These are phyloP conservation scores for Candida germanica DNA, from an alignment of 805 yeast species.

Conservation along the genomic window DNA sequence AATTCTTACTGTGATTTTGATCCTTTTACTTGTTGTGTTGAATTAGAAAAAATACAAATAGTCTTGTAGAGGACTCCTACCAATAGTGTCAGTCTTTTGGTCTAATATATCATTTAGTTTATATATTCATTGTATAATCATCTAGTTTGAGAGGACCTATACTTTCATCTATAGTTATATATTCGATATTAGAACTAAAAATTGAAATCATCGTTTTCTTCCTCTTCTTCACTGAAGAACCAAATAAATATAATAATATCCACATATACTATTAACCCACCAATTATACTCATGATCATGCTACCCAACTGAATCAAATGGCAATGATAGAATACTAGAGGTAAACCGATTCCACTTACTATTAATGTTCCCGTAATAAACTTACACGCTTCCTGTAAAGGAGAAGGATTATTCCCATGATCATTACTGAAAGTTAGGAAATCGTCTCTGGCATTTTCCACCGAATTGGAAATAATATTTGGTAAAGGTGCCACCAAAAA, in stretches of 20 bases:
- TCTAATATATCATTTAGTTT: too few species aligned
- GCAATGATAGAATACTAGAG: constrained; percentile 39
- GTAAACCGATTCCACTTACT: constrained; percentile 44
- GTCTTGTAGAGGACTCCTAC: too few species aligned
- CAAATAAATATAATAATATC: constrained; percentile 44
- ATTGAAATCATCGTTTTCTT: constrained; percentile 44
- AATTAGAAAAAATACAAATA: constrained; percentile 23
- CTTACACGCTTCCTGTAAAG: constrained; percentile 39
- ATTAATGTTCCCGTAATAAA: constrained; percentile 38
- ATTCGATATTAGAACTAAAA: constrained; percentile 20
- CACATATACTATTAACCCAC: constrained; percentile 43
- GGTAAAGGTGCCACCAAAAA: constrained; percentile 46
- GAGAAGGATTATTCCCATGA: constrained; percentile 33
- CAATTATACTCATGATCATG: constrained; percentile 41
- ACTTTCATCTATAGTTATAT: not conserved
- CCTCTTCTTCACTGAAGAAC: constrained; percentile 45
- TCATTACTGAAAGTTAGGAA: constrained; percentile 43
- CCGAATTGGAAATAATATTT: constrained; percentile 35
- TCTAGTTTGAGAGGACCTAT: not conserved
- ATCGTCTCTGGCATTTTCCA: constrained; percentile 39
- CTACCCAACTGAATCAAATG: constrained; percentile 36
- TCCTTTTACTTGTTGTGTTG: constrained; percentile 39
- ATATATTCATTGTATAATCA: not conserved
- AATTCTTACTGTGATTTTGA: constrained; percentile 38
- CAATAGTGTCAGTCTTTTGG: too few species aligned